Percentiles rank a stretch among this genome's conserved stretches.
These are phyloP conservation scores for Cyberlindnera maritima DNA, from an alignment of 805 yeast species.

Conservation along the genomic window DNA sequence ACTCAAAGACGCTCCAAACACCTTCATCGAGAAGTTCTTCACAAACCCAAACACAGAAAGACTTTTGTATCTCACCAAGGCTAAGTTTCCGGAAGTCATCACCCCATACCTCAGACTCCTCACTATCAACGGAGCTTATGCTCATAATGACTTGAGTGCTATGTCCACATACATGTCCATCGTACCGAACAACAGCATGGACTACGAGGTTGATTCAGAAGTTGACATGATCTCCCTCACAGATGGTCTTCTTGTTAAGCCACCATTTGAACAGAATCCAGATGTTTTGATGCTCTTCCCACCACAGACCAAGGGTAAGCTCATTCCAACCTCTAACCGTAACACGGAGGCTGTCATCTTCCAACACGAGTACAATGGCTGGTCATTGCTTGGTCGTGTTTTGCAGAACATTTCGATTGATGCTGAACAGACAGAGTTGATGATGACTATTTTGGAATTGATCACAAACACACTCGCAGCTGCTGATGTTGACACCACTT, in stretches of 20 bases:
- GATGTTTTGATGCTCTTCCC: conserved; percentile 45
- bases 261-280: conserved; percentile 52
- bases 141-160: conserved; percentile 56
- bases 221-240: conserved; percentile 52
- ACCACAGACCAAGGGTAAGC: conserved; percentile 65
- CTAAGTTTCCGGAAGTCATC: conserved; percentile 71
- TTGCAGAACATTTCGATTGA: conserved; percentile 52
- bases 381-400: conserved; percentile 81
- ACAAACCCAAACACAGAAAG: conserved; percentile 33
- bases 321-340: conserved; percentile 50
- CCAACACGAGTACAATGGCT: conserved; percentile 73
- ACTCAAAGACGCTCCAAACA: conserved; percentile 31
- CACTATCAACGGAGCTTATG: conserved; percentile 63
- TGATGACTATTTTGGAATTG: conserved; percentile 49
- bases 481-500: conserved; percentile 39
- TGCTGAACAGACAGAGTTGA: conserved; percentile 37
- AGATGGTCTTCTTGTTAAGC: conserved; percentile 46
- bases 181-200: conserved; percentile 34
- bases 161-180: conserved; percentile 62
- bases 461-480: conserved; percentile 45
- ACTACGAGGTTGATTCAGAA: conserved; percentile 44
- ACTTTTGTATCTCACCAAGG: conserved; percentile 46
- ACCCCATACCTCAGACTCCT: conserved; percentile 59
- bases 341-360: conserved; percentile 54
- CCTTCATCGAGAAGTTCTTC: conserved; percentile 38